Evolutionary conservation across 1,139 yeast species (phyloP), one percentile per base, ranked within the genome.

Genomic region (Candida sp.): DNA sequence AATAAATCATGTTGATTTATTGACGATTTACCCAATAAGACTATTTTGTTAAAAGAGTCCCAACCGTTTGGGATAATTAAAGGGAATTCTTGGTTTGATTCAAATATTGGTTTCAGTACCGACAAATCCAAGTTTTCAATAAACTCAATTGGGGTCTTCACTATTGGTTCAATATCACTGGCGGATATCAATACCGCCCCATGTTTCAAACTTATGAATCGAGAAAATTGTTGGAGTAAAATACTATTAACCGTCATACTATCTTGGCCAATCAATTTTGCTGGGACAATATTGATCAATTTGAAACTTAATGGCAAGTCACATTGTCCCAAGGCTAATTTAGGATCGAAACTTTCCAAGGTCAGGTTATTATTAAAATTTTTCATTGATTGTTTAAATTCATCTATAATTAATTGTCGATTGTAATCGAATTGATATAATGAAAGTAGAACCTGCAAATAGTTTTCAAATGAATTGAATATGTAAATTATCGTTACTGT

Each of bases 1-100:
- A 60, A 56, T 33, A 52, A 58, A 33, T 35, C 43, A 23, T 45
- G 42, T 37, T 41, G 54, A 40, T 36, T 52, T 49, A 45, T 38
- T 30, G 45, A 45, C 5, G 73, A 55, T 39, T 62, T 64, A 5
- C 76, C 70, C 23, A 80, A 51, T 0, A 81, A 63, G 12, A 63
- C 52, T 22, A 82, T 80, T 49, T 79, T 75, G 21, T 67, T 64
- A 69, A 74, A 67, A 4, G 80, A 63, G 49, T 82, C 89, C 64
- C 75, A 66, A 0, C 75, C 78, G 8, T 49, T 45, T 0, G 84
- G 83, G 2, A 86, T 70, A 32, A 37, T 21, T 9, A 22, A 41
- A 22, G 9, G 45, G 25, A 4, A 42, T 38, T 19, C 50, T 46
- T 6, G 25, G 12, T 33, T 35, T 23, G 40, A 36, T 21, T 44